Evolutionary conservation across 164 flowering plant genomes (phyloP).

Genomic region (Umbilicus rupestris): DNA sequence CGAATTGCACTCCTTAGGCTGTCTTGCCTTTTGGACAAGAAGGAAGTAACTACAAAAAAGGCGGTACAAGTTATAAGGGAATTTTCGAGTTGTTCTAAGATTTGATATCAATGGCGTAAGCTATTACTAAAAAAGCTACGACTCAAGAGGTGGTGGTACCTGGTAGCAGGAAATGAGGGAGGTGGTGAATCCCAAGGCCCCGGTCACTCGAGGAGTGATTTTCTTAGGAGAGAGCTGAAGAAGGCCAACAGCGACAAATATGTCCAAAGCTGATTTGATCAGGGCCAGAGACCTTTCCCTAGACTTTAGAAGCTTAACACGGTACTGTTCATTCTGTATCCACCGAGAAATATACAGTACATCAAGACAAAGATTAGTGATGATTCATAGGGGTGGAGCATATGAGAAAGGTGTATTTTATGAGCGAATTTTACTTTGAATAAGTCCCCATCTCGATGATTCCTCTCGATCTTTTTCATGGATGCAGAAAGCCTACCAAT

Average conservation of each 20-base stretch:
- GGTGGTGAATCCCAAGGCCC: conserved; percentile 76
- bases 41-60: conserved; percentile 61
- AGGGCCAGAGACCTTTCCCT: conserved; percentile 79
- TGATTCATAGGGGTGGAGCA: neutral
- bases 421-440: conserved; percentile 33
- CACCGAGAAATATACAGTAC: neutral
- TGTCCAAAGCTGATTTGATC: conserved; percentile 66
- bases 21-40: conserved; percentile 52
- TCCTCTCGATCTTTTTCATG: conserved; percentile 79
- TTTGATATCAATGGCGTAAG: neutral
- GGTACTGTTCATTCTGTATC: conserved; percentile 60
- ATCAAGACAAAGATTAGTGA: neutral
- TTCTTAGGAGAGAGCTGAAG: conserved; percentile 94
- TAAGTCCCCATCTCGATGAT: conserved; percentile 51
- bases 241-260: conserved; percentile 84
- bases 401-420: neutral
- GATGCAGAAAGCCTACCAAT: conserved; percentile 86
- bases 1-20: conserved; percentile 18
- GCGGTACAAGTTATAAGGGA: neutral
- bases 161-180: conserved; percentile 98
- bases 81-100: neutral
- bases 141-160: conserved; percentile 33
- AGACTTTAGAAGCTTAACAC: conserved; percentile 50
- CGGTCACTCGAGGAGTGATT: conserved; percentile 90
- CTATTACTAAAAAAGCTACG: neutral